phyloP scores from a whole-genome alignment of 768 basidiomycete species.

The Lyophyllum decastes region DNA sequence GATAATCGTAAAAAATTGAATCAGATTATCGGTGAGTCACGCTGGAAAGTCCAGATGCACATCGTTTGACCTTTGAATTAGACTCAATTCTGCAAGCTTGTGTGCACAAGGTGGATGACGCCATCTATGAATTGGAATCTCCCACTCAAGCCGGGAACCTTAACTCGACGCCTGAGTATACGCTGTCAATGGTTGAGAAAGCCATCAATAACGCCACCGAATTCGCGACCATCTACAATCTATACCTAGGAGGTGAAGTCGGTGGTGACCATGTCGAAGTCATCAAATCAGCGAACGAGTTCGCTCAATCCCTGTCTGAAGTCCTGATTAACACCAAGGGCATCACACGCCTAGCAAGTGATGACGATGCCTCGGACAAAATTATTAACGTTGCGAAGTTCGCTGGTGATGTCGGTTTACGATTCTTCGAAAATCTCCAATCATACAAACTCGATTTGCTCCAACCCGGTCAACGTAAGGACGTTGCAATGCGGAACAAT shows the following conservation, averaged over 20 bases:
- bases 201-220: slow-evolving; percentile 92
- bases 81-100: slow-evolving; percentile 97
- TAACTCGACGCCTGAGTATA: slow-evolving; percentile 98
- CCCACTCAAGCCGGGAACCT: slow-evolving; percentile 92
- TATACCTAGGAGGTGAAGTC: slow-evolving; percentile 81
- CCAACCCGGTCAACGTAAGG: slow-evolving; percentile 73
- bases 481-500: slow-evolving; percentile 88
- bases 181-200: slow-evolving; percentile 97
- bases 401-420: slow-evolving; percentile 85
- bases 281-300: slow-evolving; percentile 95
- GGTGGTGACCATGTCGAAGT: slow-evolving; percentile 98
- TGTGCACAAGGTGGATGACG: slow-evolving; percentile 95
- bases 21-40: slow-evolving; percentile 79
- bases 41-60: neutral
- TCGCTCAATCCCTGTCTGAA: slow-evolving; percentile 91
- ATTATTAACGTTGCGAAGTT: slow-evolving; percentile 81
- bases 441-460: slow-evolving; percentile 91
- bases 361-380: slow-evolving; percentile 92
- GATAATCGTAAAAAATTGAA: slow-evolving; percentile 98
- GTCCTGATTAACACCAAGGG: slow-evolving; percentile 95
- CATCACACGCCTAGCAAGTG: slow-evolving; percentile 86
- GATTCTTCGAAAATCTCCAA: slow-evolving; percentile 94
- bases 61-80: slow-evolving; percentile 31
- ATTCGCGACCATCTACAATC: slow-evolving; percentile 92
- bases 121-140: slow-evolving; percentile 97